Conservation (phyloP, 768 basidiomycete genomes). For the Sarcodon aspratus region DNA sequence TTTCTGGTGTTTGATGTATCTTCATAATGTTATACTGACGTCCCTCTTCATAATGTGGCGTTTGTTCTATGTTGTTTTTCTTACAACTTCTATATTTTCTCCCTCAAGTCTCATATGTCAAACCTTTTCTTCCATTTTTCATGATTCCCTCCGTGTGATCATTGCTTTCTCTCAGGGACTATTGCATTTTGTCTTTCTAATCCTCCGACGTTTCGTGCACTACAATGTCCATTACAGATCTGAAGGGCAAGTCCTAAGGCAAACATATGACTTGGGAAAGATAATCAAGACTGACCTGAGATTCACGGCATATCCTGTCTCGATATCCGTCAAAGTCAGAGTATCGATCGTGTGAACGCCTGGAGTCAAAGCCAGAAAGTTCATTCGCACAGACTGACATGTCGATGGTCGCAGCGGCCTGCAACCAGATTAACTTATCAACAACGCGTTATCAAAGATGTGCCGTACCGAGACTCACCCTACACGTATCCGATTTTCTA, state of each 20-base stretch:
- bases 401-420: constrained; percentile 74
- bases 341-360: constrained; percentile 71
- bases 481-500: constrained; percentile 70
- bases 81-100: not conserved
- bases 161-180: not conserved
- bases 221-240: constrained; percentile 68
- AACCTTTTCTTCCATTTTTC: not conserved
- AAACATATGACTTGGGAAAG: not conserved
- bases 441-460: not conserved
- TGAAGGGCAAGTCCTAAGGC: constrained; percentile 15
- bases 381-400: constrained; percentile 81
- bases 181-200: not conserved
- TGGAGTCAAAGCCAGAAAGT: constrained; percentile 69
- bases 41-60: not conserved
- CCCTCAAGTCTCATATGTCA: not conserved
- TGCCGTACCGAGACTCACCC: constrained; percentile 64
- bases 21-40: not conserved
- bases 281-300: constrained; percentile 39
- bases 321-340: constrained; percentile 64
- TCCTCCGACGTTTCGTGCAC: constrained; percentile 37
- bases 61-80: too few species aligned
- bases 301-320: constrained; percentile 61
- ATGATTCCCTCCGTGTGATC: not conserved
- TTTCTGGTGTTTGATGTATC: not conserved
- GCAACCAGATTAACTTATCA: not conserved